Evolutionary conservation across 352 stramenopile species (phyloP).

Genomic region (Phytophthora sojae): DNA sequence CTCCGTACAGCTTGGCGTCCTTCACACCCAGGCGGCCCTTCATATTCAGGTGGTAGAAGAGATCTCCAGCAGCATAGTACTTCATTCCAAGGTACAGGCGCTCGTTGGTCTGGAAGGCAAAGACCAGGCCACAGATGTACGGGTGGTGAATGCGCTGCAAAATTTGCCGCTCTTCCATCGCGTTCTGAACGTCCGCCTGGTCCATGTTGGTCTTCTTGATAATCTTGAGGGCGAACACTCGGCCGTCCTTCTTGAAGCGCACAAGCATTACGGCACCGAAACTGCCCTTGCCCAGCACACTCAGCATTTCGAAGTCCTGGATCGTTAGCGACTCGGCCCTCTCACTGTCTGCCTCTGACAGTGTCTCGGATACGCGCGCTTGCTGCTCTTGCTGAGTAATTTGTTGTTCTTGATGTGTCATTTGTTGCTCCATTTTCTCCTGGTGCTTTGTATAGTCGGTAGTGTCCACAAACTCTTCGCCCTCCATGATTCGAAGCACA

Average conservation of each 20-base stretch:
- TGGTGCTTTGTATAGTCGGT: slow-evolving; percentile 43
- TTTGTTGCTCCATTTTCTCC: slow-evolving; percentile 36
- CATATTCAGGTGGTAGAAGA: slow-evolving; percentile 92
- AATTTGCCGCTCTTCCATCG: slow-evolving; percentile 91
- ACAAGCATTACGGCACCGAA: slow-evolving; percentile 92
- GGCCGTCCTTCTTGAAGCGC: slow-evolving; percentile 89
- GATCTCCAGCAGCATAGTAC: slow-evolving; percentile 87
- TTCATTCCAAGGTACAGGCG: slow-evolving; percentile 92
- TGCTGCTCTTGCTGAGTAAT: slow-evolving; percentile 27
- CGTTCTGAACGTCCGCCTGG: slow-evolving; percentile 82
- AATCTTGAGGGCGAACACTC: slow-evolving; percentile 91
- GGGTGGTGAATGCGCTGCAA: slow-evolving; percentile 89
- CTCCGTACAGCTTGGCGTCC: slow-evolving; percentile 78
- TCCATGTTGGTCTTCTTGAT: slow-evolving; percentile 93
- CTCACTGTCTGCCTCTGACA: slow-evolving; percentile 21
- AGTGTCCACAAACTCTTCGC: slow-evolving; percentile 45
- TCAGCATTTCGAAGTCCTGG: slow-evolving; percentile 93
- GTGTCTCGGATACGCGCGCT: slow-evolving; percentile 8
- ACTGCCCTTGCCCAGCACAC: slow-evolving; percentile 85
- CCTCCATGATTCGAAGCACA: slow-evolving; percentile 42
- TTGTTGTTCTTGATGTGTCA: slow-evolving; percentile 22
- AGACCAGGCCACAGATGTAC: slow-evolving; percentile 89
- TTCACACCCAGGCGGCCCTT: slow-evolving; percentile 70
- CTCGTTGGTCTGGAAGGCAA: slow-evolving; percentile 91
- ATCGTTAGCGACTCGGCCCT: slow-evolving; percentile 76